A percentile compares a stretch with the other conserved stretches of the same genome.
These are phyloP conservation scores for Hypsizygus ulmarius DNA, from an alignment of 1,284 basidiomycete species.

Conservation along the genomic window DNA sequence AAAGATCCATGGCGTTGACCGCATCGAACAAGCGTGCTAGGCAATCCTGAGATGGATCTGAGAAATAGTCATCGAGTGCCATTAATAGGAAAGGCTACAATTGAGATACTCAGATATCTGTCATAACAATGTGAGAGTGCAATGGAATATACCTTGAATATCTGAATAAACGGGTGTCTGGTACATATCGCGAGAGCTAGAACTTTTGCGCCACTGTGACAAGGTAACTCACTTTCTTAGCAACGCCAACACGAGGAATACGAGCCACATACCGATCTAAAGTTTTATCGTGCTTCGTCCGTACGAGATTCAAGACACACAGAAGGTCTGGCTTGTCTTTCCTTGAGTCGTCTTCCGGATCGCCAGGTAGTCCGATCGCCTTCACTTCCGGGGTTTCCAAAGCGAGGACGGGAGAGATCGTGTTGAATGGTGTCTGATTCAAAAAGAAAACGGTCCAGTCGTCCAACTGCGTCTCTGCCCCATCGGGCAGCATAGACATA, in stretches of 20 bases:
- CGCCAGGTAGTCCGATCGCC: constrained; percentile 37
- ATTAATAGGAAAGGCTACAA: constrained; percentile 85
- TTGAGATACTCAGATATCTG: constrained; percentile 6
- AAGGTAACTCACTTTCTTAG: constrained; percentile 7
- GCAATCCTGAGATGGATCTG: constrained; percentile 83
- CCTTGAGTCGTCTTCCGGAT: constrained; percentile 31
- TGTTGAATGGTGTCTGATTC: constrained; percentile 87
- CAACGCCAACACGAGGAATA: not conserved
- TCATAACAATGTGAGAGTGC: not conserved
- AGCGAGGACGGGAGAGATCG: constrained; percentile 79
- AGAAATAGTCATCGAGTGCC: constrained; percentile 95
- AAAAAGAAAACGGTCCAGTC: constrained; percentile 99
- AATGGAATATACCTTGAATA: constrained; percentile 79
- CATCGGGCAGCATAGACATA: constrained; percentile 98
- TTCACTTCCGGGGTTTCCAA: constrained; percentile 58
- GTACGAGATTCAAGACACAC: constrained; percentile 93
- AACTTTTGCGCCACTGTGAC: constrained; percentile 83
- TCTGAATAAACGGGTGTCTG: constrained; percentile 92
- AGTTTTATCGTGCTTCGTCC: constrained; percentile 91
- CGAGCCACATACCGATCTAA: constrained; percentile 65
- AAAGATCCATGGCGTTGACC: constrained; percentile 90
- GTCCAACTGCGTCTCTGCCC: constrained; percentile 89
- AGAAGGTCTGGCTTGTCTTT: constrained; percentile 61
- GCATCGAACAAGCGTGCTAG: constrained; percentile 88
- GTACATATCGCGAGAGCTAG: constrained; percentile 97